Conservation (phyloP, 164 flowering plant genomes). For the Santalum album region DNA sequence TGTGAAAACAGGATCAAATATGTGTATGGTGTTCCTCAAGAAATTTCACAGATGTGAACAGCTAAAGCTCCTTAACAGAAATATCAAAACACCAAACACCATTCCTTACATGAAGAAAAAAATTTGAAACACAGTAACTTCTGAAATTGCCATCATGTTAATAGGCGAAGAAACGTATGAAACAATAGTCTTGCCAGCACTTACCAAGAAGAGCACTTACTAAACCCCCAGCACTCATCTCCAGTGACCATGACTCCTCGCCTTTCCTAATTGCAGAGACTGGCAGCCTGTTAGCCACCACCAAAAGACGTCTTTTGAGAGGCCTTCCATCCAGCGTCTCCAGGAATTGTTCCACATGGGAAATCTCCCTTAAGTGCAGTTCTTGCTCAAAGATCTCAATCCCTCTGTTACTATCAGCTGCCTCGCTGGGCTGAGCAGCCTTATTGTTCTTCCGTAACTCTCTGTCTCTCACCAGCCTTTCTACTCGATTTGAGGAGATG, state of each 20-base stretch:
- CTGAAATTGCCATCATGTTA: background rate
- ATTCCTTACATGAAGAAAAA: background rate
- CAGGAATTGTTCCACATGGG: conserved; percentile 32
- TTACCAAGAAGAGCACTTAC: conserved; percentile 94
- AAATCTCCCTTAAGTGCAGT: conserved; percentile 17
- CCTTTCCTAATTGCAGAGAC: conserved; percentile 81
- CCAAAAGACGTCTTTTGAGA: conserved; percentile 59
- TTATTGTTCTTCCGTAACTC: background rate
- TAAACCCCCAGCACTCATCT: conserved; percentile 87
- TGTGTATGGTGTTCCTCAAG: background rate
- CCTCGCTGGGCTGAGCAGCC: background rate
- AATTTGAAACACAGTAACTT: background rate
- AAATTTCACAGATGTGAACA: background rate
- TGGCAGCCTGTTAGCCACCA: conserved; percentile 86
- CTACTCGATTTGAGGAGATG: conserved; percentile 28
- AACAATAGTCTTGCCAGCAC: conserved; percentile 3
- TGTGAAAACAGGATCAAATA: conserved; percentile 18
- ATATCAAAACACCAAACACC: background rate
- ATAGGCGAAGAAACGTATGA: background rate
- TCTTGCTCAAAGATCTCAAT: conserved; percentile 25
- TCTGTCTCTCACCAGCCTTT: conserved; percentile 35
- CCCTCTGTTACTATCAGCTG: background rate
- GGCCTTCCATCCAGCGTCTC: conserved; percentile 40
- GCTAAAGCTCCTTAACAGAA: background rate
- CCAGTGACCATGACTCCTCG: conserved; percentile 75